A percentile compares a stretch with the other conserved stretches of the same genome.
Evolutionary conservation across 2,329 filamentous ascomycete species (phyloP).

Genomic region (Exophiala viscosa): DNA sequence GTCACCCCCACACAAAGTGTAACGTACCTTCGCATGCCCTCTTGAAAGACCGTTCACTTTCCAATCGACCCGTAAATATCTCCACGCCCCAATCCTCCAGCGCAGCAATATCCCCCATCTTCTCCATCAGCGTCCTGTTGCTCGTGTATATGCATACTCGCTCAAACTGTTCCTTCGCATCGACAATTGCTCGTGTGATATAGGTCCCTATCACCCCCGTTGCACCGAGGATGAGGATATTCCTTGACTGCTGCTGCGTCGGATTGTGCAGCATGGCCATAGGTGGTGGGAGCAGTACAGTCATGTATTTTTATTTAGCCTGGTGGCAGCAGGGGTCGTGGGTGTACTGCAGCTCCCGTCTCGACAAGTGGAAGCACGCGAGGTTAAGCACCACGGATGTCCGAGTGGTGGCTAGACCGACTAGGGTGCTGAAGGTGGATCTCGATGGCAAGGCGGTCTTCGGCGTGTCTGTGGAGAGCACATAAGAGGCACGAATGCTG

Average conservation of each 20-base stretch:
- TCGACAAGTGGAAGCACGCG: background rate
- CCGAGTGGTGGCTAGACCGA: conserved; percentile 4
- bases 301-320: background rate
- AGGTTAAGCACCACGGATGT: background rate
- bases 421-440: conserved; percentile 22
- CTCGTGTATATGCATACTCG: conserved; percentile 58
- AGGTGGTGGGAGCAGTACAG: background rate
- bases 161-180: conserved; percentile 43
- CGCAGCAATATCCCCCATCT: conserved; percentile 47
- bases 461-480: conserved; percentile 7
- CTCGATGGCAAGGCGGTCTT: conserved; percentile 9
- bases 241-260: conserved; percentile 29
- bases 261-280: conserved; percentile 22
- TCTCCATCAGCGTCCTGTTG: conserved; percentile 47
- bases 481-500: conserved; percentile 1
- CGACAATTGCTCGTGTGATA: conserved; percentile 50
- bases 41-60: conserved; percentile 50
- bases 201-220: conserved; percentile 52
- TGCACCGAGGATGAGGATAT: conserved; percentile 52
- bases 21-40: conserved; percentile 52
- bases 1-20: background rate
- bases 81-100: conserved; percentile 49
- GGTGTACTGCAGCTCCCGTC: background rate
- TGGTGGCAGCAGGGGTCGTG: background rate
- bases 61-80: conserved; percentile 55